Percentiles rank a stretch among this genome's conserved stretches.
Conservation (phyloP, 805 yeast genomes). For the Zygosaccharomyces gambellarensis region DNA sequence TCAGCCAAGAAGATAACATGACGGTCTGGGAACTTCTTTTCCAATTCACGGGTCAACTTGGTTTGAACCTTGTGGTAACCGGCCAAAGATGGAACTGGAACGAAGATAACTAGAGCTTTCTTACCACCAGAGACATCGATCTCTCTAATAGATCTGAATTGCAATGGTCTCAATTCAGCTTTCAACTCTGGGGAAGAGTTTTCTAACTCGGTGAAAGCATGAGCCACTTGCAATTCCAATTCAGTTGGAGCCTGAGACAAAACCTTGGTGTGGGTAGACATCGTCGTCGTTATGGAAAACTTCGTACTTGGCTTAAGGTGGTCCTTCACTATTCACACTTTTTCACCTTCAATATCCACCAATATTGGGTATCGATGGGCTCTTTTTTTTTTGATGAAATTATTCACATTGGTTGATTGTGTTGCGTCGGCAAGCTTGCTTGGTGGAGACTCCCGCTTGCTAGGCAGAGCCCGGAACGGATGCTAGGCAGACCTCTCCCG, state of each 20-base stretch:
- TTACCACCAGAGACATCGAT: constrained; percentile 97
- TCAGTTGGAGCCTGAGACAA: constrained; percentile 94
- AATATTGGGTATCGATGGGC: background rate
- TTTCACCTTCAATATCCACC: background rate
- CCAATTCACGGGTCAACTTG: constrained; percentile 98
- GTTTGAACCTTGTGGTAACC: constrained; percentile 97
- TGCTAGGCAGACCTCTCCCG: no score
- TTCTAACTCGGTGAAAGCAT: constrained; percentile 96
- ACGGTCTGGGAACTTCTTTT: constrained; percentile 99
- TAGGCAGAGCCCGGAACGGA: background rate
- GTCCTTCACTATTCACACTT: constrained; percentile 13
- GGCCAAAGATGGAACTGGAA: constrained; percentile 90
- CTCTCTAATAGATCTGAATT: constrained; percentile 98
- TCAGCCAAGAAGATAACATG: constrained; percentile 99
- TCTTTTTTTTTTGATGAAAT: background rate
- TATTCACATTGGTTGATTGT: background rate
- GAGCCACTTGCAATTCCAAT: constrained; percentile 99
- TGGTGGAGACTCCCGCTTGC: background rate
- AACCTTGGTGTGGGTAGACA: constrained; percentile 94
- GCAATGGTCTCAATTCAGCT: constrained; percentile 97
- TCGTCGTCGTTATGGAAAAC: constrained; percentile 35
- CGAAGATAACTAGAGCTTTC: constrained; percentile 96
- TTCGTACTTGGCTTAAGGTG: constrained; percentile 5
- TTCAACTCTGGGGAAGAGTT: constrained; percentile 88
- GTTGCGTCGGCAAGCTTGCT: background rate